Evolutionary conservation across 768 basidiomycete species (phyloP).

Genomic region (Rhodotorula diobovata): DNA sequence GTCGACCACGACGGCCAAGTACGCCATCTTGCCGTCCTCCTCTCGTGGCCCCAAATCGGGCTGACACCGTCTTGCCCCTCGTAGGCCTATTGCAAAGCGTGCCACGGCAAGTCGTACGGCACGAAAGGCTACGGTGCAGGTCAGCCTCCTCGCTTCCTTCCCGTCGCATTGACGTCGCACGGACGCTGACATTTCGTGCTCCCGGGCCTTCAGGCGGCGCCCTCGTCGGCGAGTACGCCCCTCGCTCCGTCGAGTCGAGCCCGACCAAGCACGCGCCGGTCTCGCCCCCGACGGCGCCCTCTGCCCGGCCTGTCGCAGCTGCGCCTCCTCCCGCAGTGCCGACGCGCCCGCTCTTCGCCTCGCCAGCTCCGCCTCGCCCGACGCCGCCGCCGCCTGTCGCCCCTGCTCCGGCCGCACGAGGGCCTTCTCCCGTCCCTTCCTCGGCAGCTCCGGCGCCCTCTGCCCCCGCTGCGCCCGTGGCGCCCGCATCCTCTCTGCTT

Average conservation of each 20-base stretch:
- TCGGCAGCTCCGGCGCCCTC: too few species aligned
- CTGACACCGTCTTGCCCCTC: slow-evolving; percentile 1
- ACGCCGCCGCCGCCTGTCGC: neutral
- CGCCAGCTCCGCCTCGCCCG: too few species aligned
- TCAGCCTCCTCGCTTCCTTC: neutral
- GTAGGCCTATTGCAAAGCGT: slow-evolving; percentile 63
- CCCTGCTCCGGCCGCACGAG: neutral
- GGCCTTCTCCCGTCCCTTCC: too few species aligned
- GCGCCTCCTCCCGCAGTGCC: neutral
- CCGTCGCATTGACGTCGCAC: too few species aligned
- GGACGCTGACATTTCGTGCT: neutral
- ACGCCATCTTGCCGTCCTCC: slow-evolving; percentile 39
- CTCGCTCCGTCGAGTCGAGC: neutral
- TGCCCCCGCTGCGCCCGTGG: neutral
- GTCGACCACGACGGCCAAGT: slow-evolving; percentile 81
- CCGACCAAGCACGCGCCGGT: neutral
- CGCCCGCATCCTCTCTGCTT: neutral
- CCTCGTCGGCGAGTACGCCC: slow-evolving; percentile 28
- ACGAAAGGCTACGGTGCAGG: slow-evolving; percentile 38
- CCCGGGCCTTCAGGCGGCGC: slow-evolving; percentile 16
- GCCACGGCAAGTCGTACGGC: slow-evolving; percentile 74
- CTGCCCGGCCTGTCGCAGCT: too few species aligned
- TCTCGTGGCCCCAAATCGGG: slow-evolving; percentile 48
- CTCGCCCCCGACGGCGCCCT: neutral
- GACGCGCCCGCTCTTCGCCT: neutral